These are phyloP conservation scores for Ustilago loliicola DNA, from an alignment of 1,284 basidiomycete genomes.

Conservation along the genomic window DNA sequence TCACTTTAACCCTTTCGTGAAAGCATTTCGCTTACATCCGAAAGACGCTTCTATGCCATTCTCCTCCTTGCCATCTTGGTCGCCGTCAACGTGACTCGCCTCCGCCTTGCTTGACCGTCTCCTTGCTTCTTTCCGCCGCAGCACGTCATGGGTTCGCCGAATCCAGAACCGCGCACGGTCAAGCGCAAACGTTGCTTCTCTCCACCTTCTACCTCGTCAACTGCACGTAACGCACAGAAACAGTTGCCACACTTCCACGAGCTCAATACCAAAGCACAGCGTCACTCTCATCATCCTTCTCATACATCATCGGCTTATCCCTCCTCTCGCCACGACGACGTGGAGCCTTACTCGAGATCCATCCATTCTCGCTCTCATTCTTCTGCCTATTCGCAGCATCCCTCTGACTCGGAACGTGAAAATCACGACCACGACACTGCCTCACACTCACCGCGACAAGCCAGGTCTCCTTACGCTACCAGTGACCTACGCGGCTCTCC, in stretches of 20 bases:
- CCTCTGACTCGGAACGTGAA: slow-evolving; percentile 28
- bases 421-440: slow-evolving; percentile 23
- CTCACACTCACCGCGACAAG: slow-evolving; percentile 34
- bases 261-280: slow-evolving; percentile 21
- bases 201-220: slow-evolving; percentile 10
- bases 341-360: slow-evolving; percentile 18
- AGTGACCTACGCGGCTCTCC: slow-evolving; percentile 44
- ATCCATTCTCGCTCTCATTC: slow-evolving; percentile 36
- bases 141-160: slow-evolving; percentile 18
- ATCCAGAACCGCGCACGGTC: slow-evolving; percentile 10
- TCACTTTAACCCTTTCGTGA: slow-evolving; percentile 4
- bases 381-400: slow-evolving; percentile 28
- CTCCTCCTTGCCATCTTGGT: neutral
- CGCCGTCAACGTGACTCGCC: slow-evolving; percentile 21
- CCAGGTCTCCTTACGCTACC: slow-evolving; percentile 37
- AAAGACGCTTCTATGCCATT: neutral
- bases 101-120: neutral
- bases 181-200: slow-evolving; percentile 40
- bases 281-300: slow-evolving; percentile 12
- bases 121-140: neutral
- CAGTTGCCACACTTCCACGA: slow-evolving; percentile 31
- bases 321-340: slow-evolving; percentile 9
- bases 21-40: slow-evolving; percentile 15
- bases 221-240: slow-evolving; percentile 4
- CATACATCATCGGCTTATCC: slow-evolving; percentile 17